phyloP scores from a whole-genome alignment of 2,329 filamentous ascomycete species.

The Talaromyces sp. region DNA sequence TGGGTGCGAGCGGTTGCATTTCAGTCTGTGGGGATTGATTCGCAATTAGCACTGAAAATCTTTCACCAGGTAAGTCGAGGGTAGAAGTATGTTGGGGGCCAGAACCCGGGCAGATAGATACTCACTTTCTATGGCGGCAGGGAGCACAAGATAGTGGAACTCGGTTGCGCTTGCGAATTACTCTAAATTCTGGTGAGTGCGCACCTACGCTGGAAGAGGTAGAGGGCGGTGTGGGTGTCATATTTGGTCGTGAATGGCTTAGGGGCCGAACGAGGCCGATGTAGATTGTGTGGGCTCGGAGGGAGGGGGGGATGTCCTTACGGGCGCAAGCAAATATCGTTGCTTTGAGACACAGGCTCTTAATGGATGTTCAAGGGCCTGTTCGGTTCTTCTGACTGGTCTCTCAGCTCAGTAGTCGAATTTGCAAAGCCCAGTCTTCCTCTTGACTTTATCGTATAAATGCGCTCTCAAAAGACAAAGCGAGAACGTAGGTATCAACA shows the following conservation, averaged over 20 bases:
- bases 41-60: not conserved
- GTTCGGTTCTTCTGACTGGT: too few relatives aligned
- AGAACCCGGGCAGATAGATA: slow-evolving; percentile 10
- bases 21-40: slow-evolving; percentile 58
- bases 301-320: not conserved
- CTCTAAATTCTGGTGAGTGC: slow-evolving; percentile 82
- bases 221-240: slow-evolving; percentile 47
- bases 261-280: too few relatives aligned
- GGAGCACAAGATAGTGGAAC: slow-evolving; percentile 90
- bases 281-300: not conserved
- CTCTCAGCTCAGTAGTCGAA: not conserved
- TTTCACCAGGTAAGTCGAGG: not conserved
- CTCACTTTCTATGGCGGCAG: slow-evolving; percentile 87
- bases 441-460: not conserved
- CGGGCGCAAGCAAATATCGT: not conserved
- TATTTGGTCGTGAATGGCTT: slow-evolving; percentile 4
- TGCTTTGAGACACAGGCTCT: not conserved
- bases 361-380: too few relatives aligned
- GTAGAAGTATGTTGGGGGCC: not conserved
- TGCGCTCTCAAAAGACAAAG: not conserved
- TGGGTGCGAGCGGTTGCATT: slow-evolving; percentile 89
- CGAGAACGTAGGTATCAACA: not conserved
- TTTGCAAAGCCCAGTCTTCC: not conserved
- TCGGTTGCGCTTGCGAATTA: slow-evolving; percentile 88
- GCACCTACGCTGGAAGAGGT: slow-evolving; percentile 73